Evolutionary conservation across 2,329 filamentous ascomycete genomes (phyloP).

Genomic region (Nothophoma quercina): DNA sequence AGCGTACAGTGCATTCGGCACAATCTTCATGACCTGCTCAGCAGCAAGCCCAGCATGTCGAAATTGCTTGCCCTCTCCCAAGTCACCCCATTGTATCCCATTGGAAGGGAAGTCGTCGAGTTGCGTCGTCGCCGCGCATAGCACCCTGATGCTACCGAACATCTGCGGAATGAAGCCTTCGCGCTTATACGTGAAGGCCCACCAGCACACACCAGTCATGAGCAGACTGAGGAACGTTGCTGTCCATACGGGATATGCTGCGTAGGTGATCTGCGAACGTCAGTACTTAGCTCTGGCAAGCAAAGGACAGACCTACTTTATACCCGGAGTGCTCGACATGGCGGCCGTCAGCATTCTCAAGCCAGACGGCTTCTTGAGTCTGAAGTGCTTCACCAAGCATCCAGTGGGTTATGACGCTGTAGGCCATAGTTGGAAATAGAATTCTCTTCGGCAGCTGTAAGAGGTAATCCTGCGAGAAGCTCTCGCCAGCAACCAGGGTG

Average conservation of each 20-base stretch:
- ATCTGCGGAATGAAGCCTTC: conserved; percentile 46
- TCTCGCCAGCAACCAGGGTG: conserved; percentile 37
- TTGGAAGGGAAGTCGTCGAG: conserved; percentile 37
- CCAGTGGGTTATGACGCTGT: conserved; percentile 41
- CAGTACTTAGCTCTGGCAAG: not conserved
- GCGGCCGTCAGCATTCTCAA: conserved; percentile 19
- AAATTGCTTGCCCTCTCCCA: conserved; percentile 30
- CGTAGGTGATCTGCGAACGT: conserved; percentile 26
- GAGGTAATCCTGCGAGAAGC: conserved; percentile 39
- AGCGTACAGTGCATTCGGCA: conserved; percentile 41
- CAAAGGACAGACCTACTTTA: not conserved
- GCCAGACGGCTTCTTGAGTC: conserved; percentile 37
- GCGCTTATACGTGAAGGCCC: conserved; percentile 39
- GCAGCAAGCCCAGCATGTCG: conserved; percentile 40
- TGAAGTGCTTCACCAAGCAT: conserved; percentile 43
- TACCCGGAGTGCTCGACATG: conserved; percentile 6
- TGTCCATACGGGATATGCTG: conserved; percentile 35
- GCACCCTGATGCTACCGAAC: conserved; percentile 42
- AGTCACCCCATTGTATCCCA: conserved; percentile 38
- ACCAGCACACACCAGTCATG: conserved; percentile 44
- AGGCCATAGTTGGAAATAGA: conserved; percentile 40
- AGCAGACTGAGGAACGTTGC: conserved; percentile 37
- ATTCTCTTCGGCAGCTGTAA: conserved; percentile 42
- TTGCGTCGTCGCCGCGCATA: conserved; percentile 37
- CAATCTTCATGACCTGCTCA: conserved; percentile 33